A percentile compares a stretch with the other conserved stretches of the same genome.
Evolutionary conservation across 306 rosid genomes (phyloP).

Genomic region (Rosa lucieae): DNA sequence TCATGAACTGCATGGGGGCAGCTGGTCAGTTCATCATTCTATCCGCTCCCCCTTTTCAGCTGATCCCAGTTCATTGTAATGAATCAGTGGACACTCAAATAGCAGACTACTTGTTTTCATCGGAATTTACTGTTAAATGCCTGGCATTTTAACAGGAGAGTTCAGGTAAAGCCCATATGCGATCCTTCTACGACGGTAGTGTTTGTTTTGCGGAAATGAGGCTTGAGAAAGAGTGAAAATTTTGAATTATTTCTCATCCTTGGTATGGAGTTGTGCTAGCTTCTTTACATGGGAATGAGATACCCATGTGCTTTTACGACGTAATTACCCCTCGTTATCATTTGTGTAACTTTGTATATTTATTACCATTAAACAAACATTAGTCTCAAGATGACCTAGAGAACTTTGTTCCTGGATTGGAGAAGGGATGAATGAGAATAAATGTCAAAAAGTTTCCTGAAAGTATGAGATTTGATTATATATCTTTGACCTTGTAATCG

Average conservation of each 20-base stretch:
- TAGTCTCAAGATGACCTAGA: background rate
- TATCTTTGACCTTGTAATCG: no score
- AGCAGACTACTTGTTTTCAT: background rate
- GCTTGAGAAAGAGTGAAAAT: background rate
- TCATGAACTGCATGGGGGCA: background rate
- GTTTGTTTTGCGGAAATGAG: background rate
- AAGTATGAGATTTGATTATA: no score
- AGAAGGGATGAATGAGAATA: background rate
- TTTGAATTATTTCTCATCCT: background rate
- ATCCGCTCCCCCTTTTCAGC: background rate
- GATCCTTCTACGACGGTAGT: background rate
- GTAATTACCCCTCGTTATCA: background rate
- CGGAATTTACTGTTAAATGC: background rate
- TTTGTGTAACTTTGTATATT: background rate
- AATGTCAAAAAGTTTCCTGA: no score
- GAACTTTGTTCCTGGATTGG: background rate
- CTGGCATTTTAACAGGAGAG: background rate
- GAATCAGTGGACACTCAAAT: background rate
- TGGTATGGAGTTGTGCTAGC: background rate
- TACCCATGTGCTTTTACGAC: background rate
- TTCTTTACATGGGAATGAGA: background rate
- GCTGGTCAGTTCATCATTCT: background rate
- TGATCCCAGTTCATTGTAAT: background rate
- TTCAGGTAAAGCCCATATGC: background rate
- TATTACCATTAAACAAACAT: background rate